Percentiles rank a stretch among this genome's conserved stretches.
These are phyloP conservation scores for Tetramitus jugosus DNA, from an alignment of 208 protist species.

Conservation along the genomic window DNA sequence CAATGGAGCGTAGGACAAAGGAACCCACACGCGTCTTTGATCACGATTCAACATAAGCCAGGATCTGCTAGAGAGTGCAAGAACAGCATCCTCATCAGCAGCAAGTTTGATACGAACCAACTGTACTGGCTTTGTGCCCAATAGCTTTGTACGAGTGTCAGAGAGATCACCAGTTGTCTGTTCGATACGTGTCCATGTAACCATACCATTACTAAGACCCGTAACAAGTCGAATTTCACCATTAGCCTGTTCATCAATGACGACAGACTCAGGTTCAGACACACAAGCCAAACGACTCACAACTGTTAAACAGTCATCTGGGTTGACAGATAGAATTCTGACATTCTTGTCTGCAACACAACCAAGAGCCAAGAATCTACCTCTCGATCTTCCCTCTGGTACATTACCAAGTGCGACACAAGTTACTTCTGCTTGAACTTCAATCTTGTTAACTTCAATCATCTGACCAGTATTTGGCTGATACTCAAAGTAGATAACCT, in stretches of 20 bases:
- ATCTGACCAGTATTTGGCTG: slow-evolving; percentile 49
- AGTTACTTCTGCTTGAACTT: slow-evolving; percentile 47
- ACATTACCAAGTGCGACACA: slow-evolving; percentile 54
- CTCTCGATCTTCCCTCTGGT: slow-evolving; percentile 40
- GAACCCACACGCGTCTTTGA: slow-evolving; percentile 43
- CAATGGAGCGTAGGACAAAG: slow-evolving; percentile 59
- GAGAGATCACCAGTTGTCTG: slow-evolving; percentile 50
- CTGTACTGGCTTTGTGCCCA: slow-evolving; percentile 38
- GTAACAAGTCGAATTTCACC: slow-evolving; percentile 53
- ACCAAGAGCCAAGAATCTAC: slow-evolving; percentile 53
- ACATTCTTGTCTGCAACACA: slow-evolving; percentile 32
- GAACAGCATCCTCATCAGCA: slow-evolving; percentile 39
- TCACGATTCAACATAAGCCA: slow-evolving; percentile 64
- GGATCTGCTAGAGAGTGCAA: slow-evolving; percentile 63
- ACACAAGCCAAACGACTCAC: slow-evolving; percentile 40
- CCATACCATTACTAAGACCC: slow-evolving; percentile 67
- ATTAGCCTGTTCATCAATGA: slow-evolving; percentile 31
- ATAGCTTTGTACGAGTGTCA: slow-evolving; percentile 53
- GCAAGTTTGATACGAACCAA: slow-evolving; percentile 36
- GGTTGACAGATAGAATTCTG: slow-evolving; percentile 58
- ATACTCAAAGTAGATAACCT: slow-evolving; percentile 81
- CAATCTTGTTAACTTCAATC: slow-evolving; percentile 52
- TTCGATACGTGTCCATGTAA: slow-evolving; percentile 60
- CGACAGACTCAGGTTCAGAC: slow-evolving; percentile 26
- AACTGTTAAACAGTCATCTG: slow-evolving; percentile 39